Evolutionary conservation across 495 filamentous ascomycete genomes (phyloP).

Genomic region (Hypoxylon fragiforme): DNA sequence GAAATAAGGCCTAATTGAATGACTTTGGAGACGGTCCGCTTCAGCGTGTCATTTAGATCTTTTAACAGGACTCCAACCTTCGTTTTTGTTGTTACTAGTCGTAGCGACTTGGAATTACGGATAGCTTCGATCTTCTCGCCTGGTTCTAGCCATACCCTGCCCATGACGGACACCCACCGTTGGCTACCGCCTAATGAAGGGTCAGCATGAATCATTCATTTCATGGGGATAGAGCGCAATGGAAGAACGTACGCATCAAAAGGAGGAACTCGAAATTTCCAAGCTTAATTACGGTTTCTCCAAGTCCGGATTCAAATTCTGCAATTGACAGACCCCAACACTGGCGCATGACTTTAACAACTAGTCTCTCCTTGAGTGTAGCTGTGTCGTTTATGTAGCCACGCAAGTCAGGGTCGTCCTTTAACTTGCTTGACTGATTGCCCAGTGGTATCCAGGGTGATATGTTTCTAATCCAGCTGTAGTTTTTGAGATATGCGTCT

Average conservation of each 20-base stretch:
- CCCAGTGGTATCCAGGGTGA: conserved; percentile 40
- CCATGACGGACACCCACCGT: conserved; percentile 38
- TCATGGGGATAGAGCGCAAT: neutral
- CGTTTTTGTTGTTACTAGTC: conserved; percentile 41
- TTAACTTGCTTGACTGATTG: neutral
- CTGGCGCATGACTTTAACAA: conserved; percentile 42
- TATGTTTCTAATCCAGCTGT: conserved; percentile 38
- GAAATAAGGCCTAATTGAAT: conserved; percentile 24
- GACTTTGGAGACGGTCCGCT: neutral
- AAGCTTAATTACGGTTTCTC: conserved; percentile 40
- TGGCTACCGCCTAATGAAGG: conserved; percentile 38
- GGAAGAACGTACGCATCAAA: conserved; percentile 39
- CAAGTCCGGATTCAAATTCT: conserved; percentile 34
- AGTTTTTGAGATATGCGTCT: neutral
- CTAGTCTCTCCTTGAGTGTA: conserved; percentile 42
- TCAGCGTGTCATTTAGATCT: conserved; percentile 31
- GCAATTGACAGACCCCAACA: conserved; percentile 45
- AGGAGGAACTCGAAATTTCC: conserved; percentile 41
- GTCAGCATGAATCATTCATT: conserved; percentile 5
- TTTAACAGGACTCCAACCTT: conserved; percentile 39
- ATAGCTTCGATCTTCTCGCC: conserved; percentile 43
- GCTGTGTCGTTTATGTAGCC: conserved; percentile 33
- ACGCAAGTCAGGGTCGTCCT: conserved; percentile 18
- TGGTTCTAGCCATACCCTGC: conserved; percentile 30
- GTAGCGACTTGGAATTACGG: conserved; percentile 29